Evolutionary conservation across 2,329 filamentous ascomycete species (phyloP).

Genomic region (Fusarium torulosum): DNA sequence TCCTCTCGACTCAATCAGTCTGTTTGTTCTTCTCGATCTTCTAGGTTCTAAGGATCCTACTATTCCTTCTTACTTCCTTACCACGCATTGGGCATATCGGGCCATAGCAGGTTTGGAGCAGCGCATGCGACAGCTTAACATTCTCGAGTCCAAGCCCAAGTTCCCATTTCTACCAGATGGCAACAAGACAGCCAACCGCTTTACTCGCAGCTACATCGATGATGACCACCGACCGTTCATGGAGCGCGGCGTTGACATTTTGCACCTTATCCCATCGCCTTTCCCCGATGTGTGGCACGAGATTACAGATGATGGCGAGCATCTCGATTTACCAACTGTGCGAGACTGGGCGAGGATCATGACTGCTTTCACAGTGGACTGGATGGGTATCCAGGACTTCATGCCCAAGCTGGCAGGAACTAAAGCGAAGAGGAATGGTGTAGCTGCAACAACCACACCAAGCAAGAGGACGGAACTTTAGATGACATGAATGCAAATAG

Average conservation of each 20-base stretch:
- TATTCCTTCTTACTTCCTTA: conserved; percentile 88
- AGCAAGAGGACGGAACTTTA: conserved; percentile 54
- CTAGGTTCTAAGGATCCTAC: conserved; percentile 77
- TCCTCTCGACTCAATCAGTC: conserved; percentile 80
- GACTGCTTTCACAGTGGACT: conserved; percentile 88
- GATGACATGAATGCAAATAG: conserved; percentile 22
- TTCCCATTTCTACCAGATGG: conserved; percentile 74
- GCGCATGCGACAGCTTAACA: conserved; percentile 74
- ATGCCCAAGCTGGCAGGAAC: conserved; percentile 49
- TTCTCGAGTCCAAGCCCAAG: conserved; percentile 71
- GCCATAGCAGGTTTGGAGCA: conserved; percentile 79
- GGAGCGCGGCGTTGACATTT: conserved; percentile 82
- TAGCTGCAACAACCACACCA: conserved; percentile 40
- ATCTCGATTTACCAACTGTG: conserved; percentile 83
- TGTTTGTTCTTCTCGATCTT: conserved; percentile 93
- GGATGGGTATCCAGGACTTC: conserved; percentile 78
- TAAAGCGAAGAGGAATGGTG: conserved; percentile 46
- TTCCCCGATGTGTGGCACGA: conserved; percentile 92
- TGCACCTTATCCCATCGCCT: conserved; percentile 88
- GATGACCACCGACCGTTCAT: conserved; percentile 97
- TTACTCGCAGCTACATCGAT: conserved; percentile 69
- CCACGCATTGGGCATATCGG: conserved; percentile 93
- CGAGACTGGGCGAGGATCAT: conserved; percentile 90
- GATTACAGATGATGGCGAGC: conserved; percentile 83
- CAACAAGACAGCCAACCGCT: conserved; percentile 63